Evolutionary conservation across 2,329 filamentous ascomycete genomes (phyloP).

Genomic region (Orbilia quercus): DNA sequence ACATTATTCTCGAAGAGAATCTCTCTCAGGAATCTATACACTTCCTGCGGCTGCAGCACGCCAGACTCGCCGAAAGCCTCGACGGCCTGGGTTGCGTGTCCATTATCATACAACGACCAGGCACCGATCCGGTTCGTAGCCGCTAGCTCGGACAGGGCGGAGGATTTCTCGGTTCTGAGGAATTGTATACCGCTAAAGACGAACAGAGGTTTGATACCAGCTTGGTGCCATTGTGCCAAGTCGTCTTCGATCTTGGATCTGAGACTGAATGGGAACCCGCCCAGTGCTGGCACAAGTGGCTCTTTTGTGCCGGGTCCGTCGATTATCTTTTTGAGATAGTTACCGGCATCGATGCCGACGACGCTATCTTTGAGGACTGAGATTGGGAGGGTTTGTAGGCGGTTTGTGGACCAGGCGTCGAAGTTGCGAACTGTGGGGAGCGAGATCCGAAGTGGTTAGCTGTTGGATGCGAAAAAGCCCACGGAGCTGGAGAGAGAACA

Average conservation of each 20-base stretch:
- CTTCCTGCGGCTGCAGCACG: slow-evolving; percentile 64
- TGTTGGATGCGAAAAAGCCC: no score
- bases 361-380: slow-evolving; percentile 78
- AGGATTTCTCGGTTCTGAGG: slow-evolving; percentile 76
- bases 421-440: slow-evolving; percentile 66
- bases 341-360: slow-evolving; percentile 87
- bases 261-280: slow-evolving; percentile 84
- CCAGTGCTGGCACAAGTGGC: slow-evolving; percentile 87
- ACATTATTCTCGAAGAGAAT: slow-evolving; percentile 59
- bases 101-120: slow-evolving; percentile 86
- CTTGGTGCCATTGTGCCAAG: slow-evolving; percentile 76
- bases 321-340: slow-evolving; percentile 85
- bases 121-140: slow-evolving; percentile 78
- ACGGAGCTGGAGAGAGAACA: neutral
- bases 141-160: slow-evolving; percentile 71
- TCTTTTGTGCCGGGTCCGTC: slow-evolving; percentile 78
- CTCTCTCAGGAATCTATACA: slow-evolving; percentile 59
- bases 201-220: slow-evolving; percentile 82
- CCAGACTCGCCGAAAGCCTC: slow-evolving; percentile 85
- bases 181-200: slow-evolving; percentile 90
- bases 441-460: slow-evolving; percentile 19
- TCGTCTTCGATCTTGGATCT: slow-evolving; percentile 79
- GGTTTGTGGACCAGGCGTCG: slow-evolving; percentile 70
- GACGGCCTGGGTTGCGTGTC: slow-evolving; percentile 82
- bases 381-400: slow-evolving; percentile 71